phyloP scores from a whole-genome alignment of 176 grass and related monocot species.

The Lolium perenne region DNA sequence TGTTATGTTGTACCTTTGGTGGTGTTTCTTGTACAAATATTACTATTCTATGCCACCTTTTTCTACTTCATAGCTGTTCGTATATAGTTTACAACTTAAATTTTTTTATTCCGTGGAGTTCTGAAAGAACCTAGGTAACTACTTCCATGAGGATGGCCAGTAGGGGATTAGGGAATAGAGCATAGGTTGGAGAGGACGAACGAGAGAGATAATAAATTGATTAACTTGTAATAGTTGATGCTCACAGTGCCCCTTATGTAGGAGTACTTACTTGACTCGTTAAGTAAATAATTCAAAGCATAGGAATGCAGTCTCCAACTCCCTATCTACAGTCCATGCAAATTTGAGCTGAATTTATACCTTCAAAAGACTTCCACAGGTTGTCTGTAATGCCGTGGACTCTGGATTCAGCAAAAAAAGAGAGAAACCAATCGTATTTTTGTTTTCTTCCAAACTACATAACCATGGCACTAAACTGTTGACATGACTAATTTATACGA shows the following conservation, averaged over 20 bases:
- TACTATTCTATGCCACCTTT: constrained; percentile 1
- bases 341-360: constrained; percentile 32
- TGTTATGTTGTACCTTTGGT: not conserved
- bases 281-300: constrained; percentile 6
- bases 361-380: not conserved
- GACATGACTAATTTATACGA: not conserved
- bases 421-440: constrained; percentile 16
- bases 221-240: not conserved
- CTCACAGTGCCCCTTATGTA: not conserved
- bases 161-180: not conserved
- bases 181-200: not conserved
- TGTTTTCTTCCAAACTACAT: constrained; percentile 11
- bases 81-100: not conserved
- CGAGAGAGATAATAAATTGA: not conserved
- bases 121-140: not conserved
- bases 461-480: constrained; percentile 19
- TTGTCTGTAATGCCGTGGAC: constrained; percentile 7
- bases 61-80: constrained; percentile 8
- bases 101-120: constrained; percentile 10
- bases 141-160: not conserved
- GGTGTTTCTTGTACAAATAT: constrained; percentile 13
- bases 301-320: not conserved
- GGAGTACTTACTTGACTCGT: not conserved
- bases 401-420: constrained; percentile 1
- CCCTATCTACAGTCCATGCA: not conserved